Conservation (phyloP, 805 yeast species). For the Nakazawaea ishiwadae region DNA sequence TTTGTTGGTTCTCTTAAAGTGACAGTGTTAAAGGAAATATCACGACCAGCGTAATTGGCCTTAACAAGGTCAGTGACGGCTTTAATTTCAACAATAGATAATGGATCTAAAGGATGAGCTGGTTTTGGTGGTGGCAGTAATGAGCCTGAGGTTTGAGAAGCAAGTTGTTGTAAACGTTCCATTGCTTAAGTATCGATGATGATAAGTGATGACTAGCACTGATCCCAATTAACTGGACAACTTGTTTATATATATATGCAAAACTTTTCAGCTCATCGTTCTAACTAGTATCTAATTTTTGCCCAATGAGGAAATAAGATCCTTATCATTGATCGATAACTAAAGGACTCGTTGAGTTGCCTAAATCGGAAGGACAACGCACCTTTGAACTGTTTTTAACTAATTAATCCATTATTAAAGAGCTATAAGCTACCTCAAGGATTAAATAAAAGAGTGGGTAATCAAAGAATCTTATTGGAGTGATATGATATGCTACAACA, state of each 20-base stretch:
- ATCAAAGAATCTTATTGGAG: too few relatives aligned
- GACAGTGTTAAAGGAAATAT: slow-evolving; percentile 59
- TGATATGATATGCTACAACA: too few relatives aligned
- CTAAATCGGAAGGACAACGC: slow-evolving; percentile 6
- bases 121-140: slow-evolving; percentile 50
- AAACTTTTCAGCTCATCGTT: background rate
- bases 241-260: background rate
- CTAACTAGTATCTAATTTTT: background rate
- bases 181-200: too few relatives aligned
- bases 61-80: slow-evolving; percentile 50
- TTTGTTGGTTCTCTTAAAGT: slow-evolving; percentile 71
- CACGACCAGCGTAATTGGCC: slow-evolving; percentile 38
- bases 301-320: slow-evolving; percentile 6
- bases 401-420: too few relatives aligned
- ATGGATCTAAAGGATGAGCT: slow-evolving; percentile 69
- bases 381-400: too few relatives aligned
- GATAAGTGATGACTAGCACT: too few relatives aligned
- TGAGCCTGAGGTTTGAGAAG: slow-evolving; percentile 56
- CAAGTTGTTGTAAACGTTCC: slow-evolving; percentile 66
- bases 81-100: slow-evolving; percentile 57
- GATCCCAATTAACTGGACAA: too few relatives aligned
- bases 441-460: too few relatives aligned
- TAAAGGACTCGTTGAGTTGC: background rate
- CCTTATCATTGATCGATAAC: background rate
- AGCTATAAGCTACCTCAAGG: too few relatives aligned